Conservation (phyloP, 768 basidiomycete species). For the Termitomyces sp. region DNA sequence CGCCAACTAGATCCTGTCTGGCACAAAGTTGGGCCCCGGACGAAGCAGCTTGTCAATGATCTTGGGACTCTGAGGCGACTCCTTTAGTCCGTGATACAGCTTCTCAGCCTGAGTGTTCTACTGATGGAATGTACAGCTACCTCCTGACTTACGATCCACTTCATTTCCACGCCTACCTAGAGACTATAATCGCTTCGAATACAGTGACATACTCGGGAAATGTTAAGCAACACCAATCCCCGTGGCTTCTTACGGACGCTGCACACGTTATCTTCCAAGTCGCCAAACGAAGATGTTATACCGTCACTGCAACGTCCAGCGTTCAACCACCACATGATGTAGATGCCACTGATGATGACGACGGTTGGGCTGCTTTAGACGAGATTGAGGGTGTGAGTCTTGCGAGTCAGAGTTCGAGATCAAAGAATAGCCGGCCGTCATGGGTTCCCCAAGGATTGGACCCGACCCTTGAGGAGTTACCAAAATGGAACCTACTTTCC, state of each 20-base stretch:
- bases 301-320: slow-evolving; percentile 29
- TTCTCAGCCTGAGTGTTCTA: not conserved
- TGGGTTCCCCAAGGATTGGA: slow-evolving; percentile 80
- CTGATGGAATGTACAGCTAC: slow-evolving; percentile 44
- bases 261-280: slow-evolving; percentile 81
- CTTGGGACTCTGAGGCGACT: slow-evolving; percentile 80
- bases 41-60: slow-evolving; percentile 88
- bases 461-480: slow-evolving; percentile 87
- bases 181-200: slow-evolving; percentile 71
- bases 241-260: slow-evolving; percentile 91
- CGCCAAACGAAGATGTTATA: slow-evolving; percentile 81
- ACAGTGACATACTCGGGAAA: slow-evolving; percentile 42
- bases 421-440: slow-evolving; percentile 28
- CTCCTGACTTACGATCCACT: slow-evolving; percentile 88
- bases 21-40: slow-evolving; percentile 93
- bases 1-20: slow-evolving; percentile 89
- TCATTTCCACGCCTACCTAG: slow-evolving; percentile 87
- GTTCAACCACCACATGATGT: slow-evolving; percentile 22
- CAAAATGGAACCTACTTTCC: slow-evolving; percentile 86
- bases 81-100: slow-evolving; percentile 52
- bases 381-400: slow-evolving; percentile 41
- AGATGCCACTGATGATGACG: slow-evolving; percentile 55
- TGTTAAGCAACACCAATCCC: slow-evolving; percentile 63
- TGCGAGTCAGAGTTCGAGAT: slow-evolving; percentile 8
- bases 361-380: slow-evolving; percentile 70